Base-by-base conservation (phyloP, 805 yeast species). In the Wickerhamiella vanderwaltii region DNA sequence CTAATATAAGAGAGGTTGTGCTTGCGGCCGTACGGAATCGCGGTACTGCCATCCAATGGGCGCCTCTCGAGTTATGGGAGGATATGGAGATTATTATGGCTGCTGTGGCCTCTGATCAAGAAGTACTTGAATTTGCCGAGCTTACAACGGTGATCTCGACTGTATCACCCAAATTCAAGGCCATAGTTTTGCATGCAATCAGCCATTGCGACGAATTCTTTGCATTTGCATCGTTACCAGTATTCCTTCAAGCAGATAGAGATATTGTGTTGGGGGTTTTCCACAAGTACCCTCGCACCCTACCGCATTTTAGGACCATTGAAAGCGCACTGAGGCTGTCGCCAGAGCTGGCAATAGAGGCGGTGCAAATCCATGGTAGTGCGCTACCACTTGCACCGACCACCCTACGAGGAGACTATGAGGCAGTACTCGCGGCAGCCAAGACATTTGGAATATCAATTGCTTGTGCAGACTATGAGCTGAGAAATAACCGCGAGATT, bases 251-350 rank as follows among this genome's bases (percentile, higher is more conserved):
- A 24, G 22, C 32, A 3, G 40, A 37, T 20, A 29, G 28, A 2
- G 40, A 37, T 19, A 37, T 37, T 29, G 40, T 37, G 20, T 7
- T 37, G 9, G 40, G 28, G 9, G 26, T 29, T 2, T 37, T 37
- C 16, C 23, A 29, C 9, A 20, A 37, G 18, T 18, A 28, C 25
- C 30, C 22, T 5, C 36, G 22, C 15, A 33, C 15, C n/a, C 26
- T 33, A 6, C 36, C 36, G 5, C 36, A 33, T 18, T 37, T 29
- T 20, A 29, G 24, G 7, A 15, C 17, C 11, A 20, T 37, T 11
- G 40, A 19, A 3, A n/a, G 9, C 17, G 19, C 23, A 4, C 28
- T 37, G n/a, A 24, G 32, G 5, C 20, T 28, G 5, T 17, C 23
- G 4, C 36, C 36, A 5, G 40, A 29, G 5, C 34, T 37, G 7